A percentile compares a stretch with the other conserved stretches of the same genome.
Conservation (phyloP, 345 rosid genomes). For the Psidium guajava region DNA sequence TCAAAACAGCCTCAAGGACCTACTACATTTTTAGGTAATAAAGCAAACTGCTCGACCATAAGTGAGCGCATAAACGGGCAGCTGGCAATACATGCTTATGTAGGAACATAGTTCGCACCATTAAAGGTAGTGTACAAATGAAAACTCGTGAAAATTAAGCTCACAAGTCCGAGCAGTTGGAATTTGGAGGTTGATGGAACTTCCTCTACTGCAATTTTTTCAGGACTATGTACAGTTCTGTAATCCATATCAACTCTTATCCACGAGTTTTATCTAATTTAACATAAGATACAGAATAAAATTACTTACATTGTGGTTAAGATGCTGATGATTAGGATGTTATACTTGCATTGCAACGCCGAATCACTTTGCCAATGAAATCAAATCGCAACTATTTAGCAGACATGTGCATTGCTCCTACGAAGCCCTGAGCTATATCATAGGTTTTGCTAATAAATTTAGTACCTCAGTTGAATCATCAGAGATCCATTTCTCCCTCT, state of each 20-base stretch:
- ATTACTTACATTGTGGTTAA: not conserved
- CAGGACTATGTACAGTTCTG: not conserved
- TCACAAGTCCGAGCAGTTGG: not conserved
- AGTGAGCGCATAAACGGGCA: not conserved
- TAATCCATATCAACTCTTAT: not conserved
- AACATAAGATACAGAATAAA: not conserved
- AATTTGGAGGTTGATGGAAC: not conserved
- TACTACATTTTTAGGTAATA: not conserved
- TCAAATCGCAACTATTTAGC: not conserved
- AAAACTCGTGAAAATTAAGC: not conserved
- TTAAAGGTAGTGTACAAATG: not conserved
- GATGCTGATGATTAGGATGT: not conserved
- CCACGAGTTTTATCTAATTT: not conserved
- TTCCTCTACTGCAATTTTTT: not conserved
- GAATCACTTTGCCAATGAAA: not conserved
- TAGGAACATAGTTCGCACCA: not conserved
- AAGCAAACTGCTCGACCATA: not conserved
- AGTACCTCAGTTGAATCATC: conserved; percentile 12
- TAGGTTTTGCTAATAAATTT: not conserved
- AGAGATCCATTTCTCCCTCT: conserved; percentile 10
- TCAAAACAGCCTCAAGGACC: not conserved
- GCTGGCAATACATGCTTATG: not conserved
- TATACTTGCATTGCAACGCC: not conserved
- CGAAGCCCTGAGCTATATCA: not conserved
- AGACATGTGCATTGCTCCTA: not conserved